Conservation (phyloP, 1,284 basidiomycete species). For the Cutaneotrichosporon sp. region DNA sequence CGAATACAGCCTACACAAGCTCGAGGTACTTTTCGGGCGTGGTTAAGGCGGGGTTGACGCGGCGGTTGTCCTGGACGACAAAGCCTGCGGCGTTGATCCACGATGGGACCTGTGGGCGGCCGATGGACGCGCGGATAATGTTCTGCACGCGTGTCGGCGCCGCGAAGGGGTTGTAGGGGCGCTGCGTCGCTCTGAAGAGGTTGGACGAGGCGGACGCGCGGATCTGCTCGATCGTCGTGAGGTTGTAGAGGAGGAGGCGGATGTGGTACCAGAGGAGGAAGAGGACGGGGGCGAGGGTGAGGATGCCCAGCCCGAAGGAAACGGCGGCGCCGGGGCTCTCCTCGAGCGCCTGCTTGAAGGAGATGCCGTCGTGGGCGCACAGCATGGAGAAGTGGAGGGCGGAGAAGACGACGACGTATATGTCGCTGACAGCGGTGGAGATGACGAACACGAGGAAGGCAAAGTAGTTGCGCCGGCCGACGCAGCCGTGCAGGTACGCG, state of each 20-base stretch:
- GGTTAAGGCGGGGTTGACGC: slow-evolving; percentile 48
- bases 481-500: slow-evolving; percentile 91
- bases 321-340: slow-evolving; percentile 73
- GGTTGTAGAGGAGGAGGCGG: slow-evolving; percentile 74
- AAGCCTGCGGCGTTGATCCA: slow-evolving; percentile 50
- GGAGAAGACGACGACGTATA: slow-evolving; percentile 76
- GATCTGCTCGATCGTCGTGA: slow-evolving; percentile 83
- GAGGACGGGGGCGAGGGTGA: slow-evolving; percentile 75
- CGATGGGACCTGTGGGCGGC: slow-evolving; percentile 49
- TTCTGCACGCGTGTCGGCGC: slow-evolving; percentile 39
- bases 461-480: slow-evolving; percentile 88
- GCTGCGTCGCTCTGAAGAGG: slow-evolving; percentile 33
- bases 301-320: slow-evolving; percentile 67
- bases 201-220: slow-evolving; percentile 45
- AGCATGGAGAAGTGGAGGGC: slow-evolving; percentile 76
- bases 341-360: slow-evolving; percentile 63
- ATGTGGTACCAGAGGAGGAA: slow-evolving; percentile 80
- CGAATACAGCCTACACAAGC: slow-evolving; percentile 21
- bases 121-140: slow-evolving; percentile 45
- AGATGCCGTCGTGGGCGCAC: slow-evolving; percentile 59
- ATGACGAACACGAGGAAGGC: slow-evolving; percentile 79
- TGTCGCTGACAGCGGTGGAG: slow-evolving; percentile 64
- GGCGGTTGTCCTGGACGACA: slow-evolving; percentile 35
- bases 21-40: slow-evolving; percentile 31
- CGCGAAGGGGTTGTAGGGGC: slow-evolving; percentile 51